Percentiles rank a stretch among this genome's conserved stretches.
Evolutionary conservation across 352 stramenopile genomes (phyloP).

Genomic region (Pythium volutum): DNA sequence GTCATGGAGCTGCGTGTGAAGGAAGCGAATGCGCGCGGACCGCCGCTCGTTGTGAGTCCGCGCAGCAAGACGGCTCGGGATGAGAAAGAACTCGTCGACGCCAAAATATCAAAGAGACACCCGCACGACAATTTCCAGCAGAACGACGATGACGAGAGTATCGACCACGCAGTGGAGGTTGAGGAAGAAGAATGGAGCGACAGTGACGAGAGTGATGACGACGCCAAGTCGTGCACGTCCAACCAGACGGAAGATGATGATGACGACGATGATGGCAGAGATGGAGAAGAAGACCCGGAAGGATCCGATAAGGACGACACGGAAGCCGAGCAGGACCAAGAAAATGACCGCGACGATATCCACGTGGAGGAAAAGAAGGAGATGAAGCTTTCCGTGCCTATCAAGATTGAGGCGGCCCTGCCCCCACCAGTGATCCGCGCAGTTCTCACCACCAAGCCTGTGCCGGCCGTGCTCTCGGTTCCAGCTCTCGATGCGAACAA

Average conservation of each 20-base stretch:
- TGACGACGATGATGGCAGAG: slow-evolving; percentile 17
- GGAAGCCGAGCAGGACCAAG: slow-evolving; percentile 12
- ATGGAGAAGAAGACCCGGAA: slow-evolving; percentile 5
- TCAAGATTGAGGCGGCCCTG: not conserved
- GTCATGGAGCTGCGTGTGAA: slow-evolving; percentile 7
- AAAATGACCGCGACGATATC: slow-evolving; percentile 16
- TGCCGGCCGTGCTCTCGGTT: slow-evolving; percentile 28
- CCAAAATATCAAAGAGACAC: not conserved
- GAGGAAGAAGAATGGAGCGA: slow-evolving; percentile 11
- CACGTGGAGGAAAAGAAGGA: not conserved
- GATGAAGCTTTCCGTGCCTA: not conserved
- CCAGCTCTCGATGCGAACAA: slow-evolving; percentile 32
- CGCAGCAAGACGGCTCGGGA: not conserved
- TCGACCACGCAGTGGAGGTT: slow-evolving; percentile 2
- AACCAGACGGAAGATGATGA: slow-evolving; percentile 56
- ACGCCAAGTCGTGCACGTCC: slow-evolving; percentile 29
- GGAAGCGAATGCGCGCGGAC: not conserved
- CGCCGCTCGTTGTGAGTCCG: not conserved
- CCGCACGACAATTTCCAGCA: not conserved
- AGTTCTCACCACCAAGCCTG: not conserved
- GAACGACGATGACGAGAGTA: not conserved
- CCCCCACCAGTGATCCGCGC: slow-evolving; percentile 6
- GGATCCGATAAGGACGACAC: slow-evolving; percentile 3
- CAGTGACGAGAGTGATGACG: slow-evolving; percentile 12
- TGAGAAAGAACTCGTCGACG: too few relatives aligned